Evolutionary conservation across 2,329 filamentous ascomycete species (phyloP).

Genomic region (Curvularia lunata): DNA sequence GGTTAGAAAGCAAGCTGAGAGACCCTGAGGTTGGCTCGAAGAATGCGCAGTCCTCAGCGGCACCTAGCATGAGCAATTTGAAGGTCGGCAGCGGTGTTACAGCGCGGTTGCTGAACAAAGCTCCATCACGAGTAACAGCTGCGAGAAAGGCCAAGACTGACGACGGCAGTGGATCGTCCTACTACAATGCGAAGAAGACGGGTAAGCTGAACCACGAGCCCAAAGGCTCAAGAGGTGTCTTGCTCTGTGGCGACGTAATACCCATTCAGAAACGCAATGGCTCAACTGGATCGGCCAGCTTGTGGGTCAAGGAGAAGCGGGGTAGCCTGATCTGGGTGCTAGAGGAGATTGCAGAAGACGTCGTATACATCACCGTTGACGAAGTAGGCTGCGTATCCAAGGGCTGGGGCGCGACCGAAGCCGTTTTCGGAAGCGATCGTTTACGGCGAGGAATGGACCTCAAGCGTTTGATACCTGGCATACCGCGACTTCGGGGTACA

Average conservation of each 20-base stretch:
- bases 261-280: conserved; percentile 97
- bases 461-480: conserved; percentile 76
- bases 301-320: conserved; percentile 98
- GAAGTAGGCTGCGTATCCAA: conserved; percentile 75
- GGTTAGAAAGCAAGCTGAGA: conserved; percentile 85
- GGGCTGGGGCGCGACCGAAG: conserved; percentile 75
- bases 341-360: conserved; percentile 96
- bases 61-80: conserved; percentile 51
- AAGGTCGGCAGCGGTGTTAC: conserved; percentile 85
- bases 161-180: conserved; percentile 61
- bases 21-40: conserved; percentile 63
- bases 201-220: conserved; percentile 70
- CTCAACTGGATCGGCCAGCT: conserved; percentile 84
- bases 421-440: conserved; percentile 82
- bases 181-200: conserved; percentile 56
- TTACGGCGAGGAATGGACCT: conserved; percentile 74
- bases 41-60: conserved; percentile 46
- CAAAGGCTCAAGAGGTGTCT: conserved; percentile 82
- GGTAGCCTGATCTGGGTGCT: conserved; percentile 95
- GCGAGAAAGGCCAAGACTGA: conserved; percentile 69
- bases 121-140: conserved; percentile 64
- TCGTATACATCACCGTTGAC: conserved; percentile 77
- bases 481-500: conserved; percentile 77
- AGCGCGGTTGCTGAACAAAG: conserved; percentile 85
- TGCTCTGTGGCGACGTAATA: conserved; percentile 96